These are phyloP conservation scores for Tetracladium marchalianum DNA, from an alignment of 495 filamentous ascomycete genomes.

Conservation along the genomic window DNA sequence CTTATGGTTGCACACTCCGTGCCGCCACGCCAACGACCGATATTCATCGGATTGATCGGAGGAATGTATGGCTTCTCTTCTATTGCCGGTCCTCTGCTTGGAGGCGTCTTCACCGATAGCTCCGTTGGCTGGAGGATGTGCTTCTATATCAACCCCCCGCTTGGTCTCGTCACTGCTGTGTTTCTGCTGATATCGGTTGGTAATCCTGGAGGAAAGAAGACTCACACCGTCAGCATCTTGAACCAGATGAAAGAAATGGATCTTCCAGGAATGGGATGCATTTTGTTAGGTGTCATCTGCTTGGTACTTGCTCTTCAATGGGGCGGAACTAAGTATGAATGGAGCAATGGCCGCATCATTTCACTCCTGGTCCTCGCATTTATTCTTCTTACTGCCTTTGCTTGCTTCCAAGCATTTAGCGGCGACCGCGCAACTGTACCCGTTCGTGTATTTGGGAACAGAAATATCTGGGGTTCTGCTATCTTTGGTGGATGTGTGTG, in stretches of 20 bases:
- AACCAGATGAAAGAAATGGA: conserved; percentile 44
- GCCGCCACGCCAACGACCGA: conserved; percentile 31
- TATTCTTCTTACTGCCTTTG: conserved; percentile 51
- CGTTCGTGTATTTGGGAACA: conserved; percentile 44
- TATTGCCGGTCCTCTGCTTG: conserved; percentile 42
- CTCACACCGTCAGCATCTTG: conserved; percentile 14
- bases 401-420: conserved; percentile 49
- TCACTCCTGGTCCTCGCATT: conserved; percentile 59
- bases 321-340: conserved; percentile 64
- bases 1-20: conserved; percentile 32
- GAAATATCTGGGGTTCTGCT: not conserved
- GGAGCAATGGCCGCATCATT: conserved; percentile 58
- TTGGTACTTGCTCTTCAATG: conserved; percentile 75
- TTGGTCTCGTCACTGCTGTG: conserved; percentile 37
- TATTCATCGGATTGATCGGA: conserved; percentile 35
- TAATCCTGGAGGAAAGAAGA: conserved; percentile 28
- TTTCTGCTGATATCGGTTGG: conserved; percentile 32
- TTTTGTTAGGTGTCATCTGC: conserved; percentile 63
- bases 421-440: conserved; percentile 68
- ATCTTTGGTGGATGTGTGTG: conserved; percentile 1
- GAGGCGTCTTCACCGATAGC: conserved; percentile 55
- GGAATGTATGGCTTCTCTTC: conserved; percentile 18
- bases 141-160: conserved; percentile 54
- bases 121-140: conserved; percentile 50
- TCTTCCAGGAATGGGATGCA: conserved; percentile 51